Evolutionary conservation across 1,284 basidiomycete genomes (phyloP).

Genomic region (Ceratobasidium sp.): DNA sequence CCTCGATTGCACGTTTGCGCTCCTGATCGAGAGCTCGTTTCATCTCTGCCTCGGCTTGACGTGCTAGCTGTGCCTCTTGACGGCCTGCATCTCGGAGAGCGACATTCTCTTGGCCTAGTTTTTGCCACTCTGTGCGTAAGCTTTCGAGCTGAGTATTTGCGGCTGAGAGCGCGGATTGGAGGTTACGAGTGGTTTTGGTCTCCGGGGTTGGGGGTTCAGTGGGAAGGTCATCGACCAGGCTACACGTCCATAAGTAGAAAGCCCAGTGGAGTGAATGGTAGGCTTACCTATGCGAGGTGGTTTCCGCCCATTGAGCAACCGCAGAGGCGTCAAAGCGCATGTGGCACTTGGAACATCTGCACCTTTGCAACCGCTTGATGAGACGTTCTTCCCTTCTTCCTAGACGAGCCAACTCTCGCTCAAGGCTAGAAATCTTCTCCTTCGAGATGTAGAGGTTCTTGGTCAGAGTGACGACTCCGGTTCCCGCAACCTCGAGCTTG

Average conservation of each 20-base stretch:
- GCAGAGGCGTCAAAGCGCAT: conserved; percentile 44
- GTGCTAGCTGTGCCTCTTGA: conserved; percentile 49
- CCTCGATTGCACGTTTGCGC: conserved; percentile 44
- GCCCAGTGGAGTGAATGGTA: conserved; percentile 29
- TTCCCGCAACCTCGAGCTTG: conserved; percentile 76
- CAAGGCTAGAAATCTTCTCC: conserved; percentile 65
- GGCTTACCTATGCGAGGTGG: conserved; percentile 9
- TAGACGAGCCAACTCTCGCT: conserved; percentile 70
- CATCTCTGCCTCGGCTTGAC: conserved; percentile 66
- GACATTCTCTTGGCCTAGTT: conserved; percentile 70
- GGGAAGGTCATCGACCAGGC: conserved; percentile 56
- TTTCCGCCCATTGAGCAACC: conserved; percentile 26
- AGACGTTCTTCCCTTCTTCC: conserved; percentile 69
- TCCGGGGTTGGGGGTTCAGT: conserved; percentile 68
- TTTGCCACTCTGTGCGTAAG: conserved; percentile 59
- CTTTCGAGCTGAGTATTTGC: conserved; percentile 28
- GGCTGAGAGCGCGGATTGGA: conserved; percentile 6
- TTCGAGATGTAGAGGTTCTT: conserved; percentile 50
- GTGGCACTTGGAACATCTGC: conserved; percentile 51
- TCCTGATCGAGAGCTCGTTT: conserved; percentile 63
- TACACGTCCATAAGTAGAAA: conserved; percentile 49
- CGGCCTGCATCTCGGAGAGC: conserved; percentile 65
- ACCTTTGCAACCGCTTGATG: conserved; percentile 60
- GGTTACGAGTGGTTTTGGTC: conserved; percentile 54
- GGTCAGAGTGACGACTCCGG: conserved; percentile 70